These are phyloP conservation scores for Tympanopsis confertula DNA, from an alignment of 2,329 filamentous ascomycete genomes.

Conservation along the genomic window DNA sequence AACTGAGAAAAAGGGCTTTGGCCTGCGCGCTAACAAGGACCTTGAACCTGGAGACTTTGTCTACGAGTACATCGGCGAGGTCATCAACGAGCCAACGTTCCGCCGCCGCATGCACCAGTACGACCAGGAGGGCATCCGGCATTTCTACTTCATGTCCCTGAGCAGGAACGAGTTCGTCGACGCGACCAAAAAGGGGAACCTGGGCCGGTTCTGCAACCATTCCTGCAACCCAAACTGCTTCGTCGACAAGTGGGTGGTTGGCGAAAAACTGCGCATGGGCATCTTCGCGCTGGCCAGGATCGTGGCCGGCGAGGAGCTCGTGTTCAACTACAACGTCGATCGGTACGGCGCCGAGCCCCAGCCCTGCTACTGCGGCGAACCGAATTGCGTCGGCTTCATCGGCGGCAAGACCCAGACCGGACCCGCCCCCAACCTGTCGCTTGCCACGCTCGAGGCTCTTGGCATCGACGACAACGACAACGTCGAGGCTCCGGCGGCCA, in stretches of 20 bases:
- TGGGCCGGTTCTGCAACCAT: slow-evolving; percentile 96
- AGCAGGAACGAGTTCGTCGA: slow-evolving; percentile 95
- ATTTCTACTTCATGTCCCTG: slow-evolving; percentile 99
- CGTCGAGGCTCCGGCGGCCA: slow-evolving; percentile 82
- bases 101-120: slow-evolving; percentile 85
- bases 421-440: slow-evolving; percentile 79
- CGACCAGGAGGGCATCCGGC: slow-evolving; percentile 90
- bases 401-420: slow-evolving; percentile 88
- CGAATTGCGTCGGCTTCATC: slow-evolving; percentile 91
- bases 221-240: slow-evolving; percentile 99
- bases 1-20: slow-evolving; percentile 95
- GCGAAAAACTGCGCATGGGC: slow-evolving; percentile 94
- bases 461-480: slow-evolving; percentile 86
- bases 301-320: slow-evolving; percentile 80
- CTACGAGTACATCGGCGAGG: slow-evolving; percentile 96
- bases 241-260: slow-evolving; percentile 98
- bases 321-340: slow-evolving; percentile 99
- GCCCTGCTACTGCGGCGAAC: slow-evolving; percentile 89
- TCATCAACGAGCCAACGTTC: slow-evolving; percentile 87
- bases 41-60: slow-evolving; percentile 81
- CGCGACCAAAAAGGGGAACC: slow-evolving; percentile 89
- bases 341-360: slow-evolving; percentile 94
- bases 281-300: slow-evolving; percentile 86
- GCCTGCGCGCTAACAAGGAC: slow-evolving; percentile 69
- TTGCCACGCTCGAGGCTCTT: slow-evolving; percentile 83